Evolutionary conservation across 2,329 filamentous ascomycete genomes (phyloP).

Genomic region (Colletotrichum siamense): DNA sequence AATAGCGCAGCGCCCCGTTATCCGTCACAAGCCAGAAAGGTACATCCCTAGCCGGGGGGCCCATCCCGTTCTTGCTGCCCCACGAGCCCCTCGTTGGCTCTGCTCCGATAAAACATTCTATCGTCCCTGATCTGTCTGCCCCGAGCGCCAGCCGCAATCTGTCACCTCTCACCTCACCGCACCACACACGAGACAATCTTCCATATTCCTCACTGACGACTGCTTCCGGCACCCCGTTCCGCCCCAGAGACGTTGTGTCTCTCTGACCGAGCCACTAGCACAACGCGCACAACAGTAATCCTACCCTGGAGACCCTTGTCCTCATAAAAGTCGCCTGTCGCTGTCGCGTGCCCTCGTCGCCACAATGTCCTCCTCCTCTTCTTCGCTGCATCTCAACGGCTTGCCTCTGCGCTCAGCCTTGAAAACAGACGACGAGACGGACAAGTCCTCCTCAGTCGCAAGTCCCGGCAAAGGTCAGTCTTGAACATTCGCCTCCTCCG

Average conservation of each 20-base stretch:
- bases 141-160: constrained; percentile 7
- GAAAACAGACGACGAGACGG: constrained; percentile 44
- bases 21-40: not conserved
- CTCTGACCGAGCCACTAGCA: not conserved
- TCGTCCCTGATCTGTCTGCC: not conserved
- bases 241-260: not conserved
- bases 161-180: constrained; percentile 8
- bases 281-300: not conserved
- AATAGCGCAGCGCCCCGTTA: not conserved
- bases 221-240: not conserved
- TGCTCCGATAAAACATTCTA: constrained; percentile 10
- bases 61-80: not conserved
- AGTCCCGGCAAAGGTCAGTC: constrained; percentile 50
- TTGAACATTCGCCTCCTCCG: not conserved
- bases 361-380: constrained; percentile 20
- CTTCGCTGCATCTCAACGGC: constrained; percentile 10
- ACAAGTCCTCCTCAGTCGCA: constrained; percentile 38
- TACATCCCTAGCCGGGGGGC: not conserved
- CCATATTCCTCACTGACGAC: constrained; percentile 1
- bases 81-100: constrained; percentile 9
- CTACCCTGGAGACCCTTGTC: not conserved
- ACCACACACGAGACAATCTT: not conserved
- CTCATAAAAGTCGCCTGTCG: not conserved
- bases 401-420: constrained; percentile 46
- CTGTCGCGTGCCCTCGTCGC: not conserved